phyloP scores from a whole-genome alignment of 495 filamentous ascomycete genomes.

The Penicillium coprophilum region DNA sequence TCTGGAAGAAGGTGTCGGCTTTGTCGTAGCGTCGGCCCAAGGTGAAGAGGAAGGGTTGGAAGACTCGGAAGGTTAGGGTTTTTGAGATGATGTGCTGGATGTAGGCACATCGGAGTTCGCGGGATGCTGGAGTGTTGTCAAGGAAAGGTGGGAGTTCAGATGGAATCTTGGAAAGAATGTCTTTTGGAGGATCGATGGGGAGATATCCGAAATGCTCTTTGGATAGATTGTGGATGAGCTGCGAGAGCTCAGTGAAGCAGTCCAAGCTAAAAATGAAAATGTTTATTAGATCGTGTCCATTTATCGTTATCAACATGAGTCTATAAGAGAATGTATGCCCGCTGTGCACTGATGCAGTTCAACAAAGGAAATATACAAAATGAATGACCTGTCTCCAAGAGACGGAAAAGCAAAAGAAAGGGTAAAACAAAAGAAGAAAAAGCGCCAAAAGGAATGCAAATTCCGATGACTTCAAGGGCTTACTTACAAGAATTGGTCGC shows the following conservation, averaged over 20 bases:
- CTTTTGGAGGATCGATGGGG: constrained; percentile 54
- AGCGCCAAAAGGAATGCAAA: constrained; percentile 18
- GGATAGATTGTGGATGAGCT: constrained; percentile 58
- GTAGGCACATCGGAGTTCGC: constrained; percentile 59
- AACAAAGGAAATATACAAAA: constrained; percentile 20
- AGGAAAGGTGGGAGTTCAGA: constrained; percentile 57
- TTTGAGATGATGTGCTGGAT: constrained; percentile 60
- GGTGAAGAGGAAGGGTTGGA: constrained; percentile 65
- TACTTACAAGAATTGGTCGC: constrained; percentile 65
- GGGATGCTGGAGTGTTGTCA: constrained; percentile 51
- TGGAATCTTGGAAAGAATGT: constrained; percentile 54
- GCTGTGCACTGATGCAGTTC: constrained; percentile 11
- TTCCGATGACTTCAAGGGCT: constrained; percentile 26
- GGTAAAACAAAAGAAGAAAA: constrained; percentile 17
- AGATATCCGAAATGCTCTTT: constrained; percentile 58
- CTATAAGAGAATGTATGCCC: constrained; percentile 31
- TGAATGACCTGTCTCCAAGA: constrained; percentile 19
- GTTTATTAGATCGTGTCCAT: constrained; percentile 47
- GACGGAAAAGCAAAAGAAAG: constrained; percentile 13
- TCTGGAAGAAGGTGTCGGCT: constrained; percentile 60
- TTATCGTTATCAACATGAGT: constrained; percentile 42
- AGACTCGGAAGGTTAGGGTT: constrained; percentile 60
- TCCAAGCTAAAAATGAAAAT: constrained; percentile 51
- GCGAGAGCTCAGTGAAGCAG: constrained; percentile 56
- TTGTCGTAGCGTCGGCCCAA: constrained; percentile 61